These are phyloP conservation scores for Coemansia sp. DNA, from an alignment of 192 early-diverging fungal species.

Conservation along the genomic window DNA sequence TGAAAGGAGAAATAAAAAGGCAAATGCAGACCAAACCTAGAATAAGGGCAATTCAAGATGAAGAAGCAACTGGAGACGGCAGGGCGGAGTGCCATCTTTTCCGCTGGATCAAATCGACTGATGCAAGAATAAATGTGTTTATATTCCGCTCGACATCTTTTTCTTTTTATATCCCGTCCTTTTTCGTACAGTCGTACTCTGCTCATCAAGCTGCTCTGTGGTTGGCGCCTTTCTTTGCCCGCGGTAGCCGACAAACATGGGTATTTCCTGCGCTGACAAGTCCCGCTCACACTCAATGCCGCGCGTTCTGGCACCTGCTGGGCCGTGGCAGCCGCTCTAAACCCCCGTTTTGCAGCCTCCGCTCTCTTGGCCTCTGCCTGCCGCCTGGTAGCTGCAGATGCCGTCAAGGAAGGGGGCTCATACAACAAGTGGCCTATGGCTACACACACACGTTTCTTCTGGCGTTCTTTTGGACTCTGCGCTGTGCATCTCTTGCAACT, in stretches of 20 bases:
- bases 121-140: background rate
- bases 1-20: background rate
- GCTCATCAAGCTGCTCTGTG: background rate
- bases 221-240: background rate
- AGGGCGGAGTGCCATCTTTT: background rate
- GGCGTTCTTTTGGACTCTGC: slow-evolving; percentile 40
- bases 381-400: background rate
- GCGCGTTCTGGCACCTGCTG: background rate
- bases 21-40: background rate
- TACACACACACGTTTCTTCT: slow-evolving; percentile 34
- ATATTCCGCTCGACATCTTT: background rate
- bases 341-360: slow-evolving; percentile 21
- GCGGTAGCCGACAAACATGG: background rate
- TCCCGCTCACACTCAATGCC: slow-evolving; percentile 4
- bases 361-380: slow-evolving; percentile 4
- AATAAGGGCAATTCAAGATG: background rate
- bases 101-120: background rate
- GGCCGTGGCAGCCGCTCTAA: slow-evolving; percentile 15
- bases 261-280: background rate
- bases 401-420: background rate
- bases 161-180: background rate
- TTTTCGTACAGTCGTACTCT: background rate
- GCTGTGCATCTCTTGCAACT: background rate
- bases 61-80: background rate
- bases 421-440: background rate